These are phyloP conservation scores for Suillus plorans DNA, from an alignment of 768 basidiomycete genomes.

Conservation along the genomic window DNA sequence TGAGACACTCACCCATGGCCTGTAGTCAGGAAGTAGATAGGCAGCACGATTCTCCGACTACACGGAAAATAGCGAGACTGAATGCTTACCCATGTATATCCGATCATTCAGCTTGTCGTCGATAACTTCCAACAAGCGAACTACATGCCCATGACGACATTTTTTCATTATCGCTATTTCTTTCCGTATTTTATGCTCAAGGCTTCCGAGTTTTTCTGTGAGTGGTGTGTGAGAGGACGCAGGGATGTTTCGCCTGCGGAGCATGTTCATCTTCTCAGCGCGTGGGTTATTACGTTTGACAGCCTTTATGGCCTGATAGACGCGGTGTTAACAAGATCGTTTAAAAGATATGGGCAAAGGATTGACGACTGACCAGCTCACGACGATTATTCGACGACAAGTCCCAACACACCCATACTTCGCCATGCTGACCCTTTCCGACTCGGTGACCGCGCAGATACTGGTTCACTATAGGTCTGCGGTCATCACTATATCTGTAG, in stretches of 20 bases:
- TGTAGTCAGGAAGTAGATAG: slow-evolving; percentile 24
- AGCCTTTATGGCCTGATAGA: slow-evolving; percentile 72
- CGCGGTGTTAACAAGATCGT: slow-evolving; percentile 5
- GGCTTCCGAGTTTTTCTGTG: slow-evolving; percentile 66
- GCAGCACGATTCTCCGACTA: slow-evolving; percentile 16
- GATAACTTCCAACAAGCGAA: slow-evolving; percentile 89
- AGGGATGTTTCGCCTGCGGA: slow-evolving; percentile 48
- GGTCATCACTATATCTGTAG: slow-evolving; percentile 39
- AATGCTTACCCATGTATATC: slow-evolving; percentile 89
- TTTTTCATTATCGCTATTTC: slow-evolving; percentile 99
- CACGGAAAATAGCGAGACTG: slow-evolving; percentile 13
- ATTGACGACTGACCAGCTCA: slow-evolving; percentile 41
- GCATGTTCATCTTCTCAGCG: slow-evolving; percentile 59
- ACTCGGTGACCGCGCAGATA: slow-evolving; percentile 76
- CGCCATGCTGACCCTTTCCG: slow-evolving; percentile 88
- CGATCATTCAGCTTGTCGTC: slow-evolving; percentile 86
- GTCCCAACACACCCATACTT: slow-evolving; percentile 75
- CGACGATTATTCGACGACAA: slow-evolving; percentile 44
- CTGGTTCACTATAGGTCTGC: slow-evolving; percentile 72
- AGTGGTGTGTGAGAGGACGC: slow-evolving; percentile 49
- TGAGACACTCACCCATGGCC: slow-evolving; percentile 31
- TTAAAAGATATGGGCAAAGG: slow-evolving; percentile 6
- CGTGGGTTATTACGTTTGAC: slow-evolving; percentile 72
- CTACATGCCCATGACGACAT: slow-evolving; percentile 85
- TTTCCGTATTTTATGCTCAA: slow-evolving; percentile 81